These are phyloP conservation scores for Angomonas ambiguus DNA, from an alignment of 208 protist species.

Conservation along the genomic window DNA sequence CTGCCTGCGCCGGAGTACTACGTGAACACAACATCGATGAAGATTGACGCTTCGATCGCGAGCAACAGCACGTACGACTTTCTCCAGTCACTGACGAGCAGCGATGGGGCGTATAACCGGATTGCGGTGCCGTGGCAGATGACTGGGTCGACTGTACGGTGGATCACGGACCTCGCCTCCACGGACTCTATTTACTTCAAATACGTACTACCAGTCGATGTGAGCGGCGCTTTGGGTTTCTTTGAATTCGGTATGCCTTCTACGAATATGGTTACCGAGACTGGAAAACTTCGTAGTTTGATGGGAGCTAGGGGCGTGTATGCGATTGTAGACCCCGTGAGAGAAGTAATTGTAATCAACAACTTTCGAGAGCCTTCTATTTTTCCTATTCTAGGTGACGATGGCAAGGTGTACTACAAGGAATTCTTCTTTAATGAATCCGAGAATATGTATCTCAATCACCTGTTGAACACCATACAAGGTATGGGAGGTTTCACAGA, in stretches of 20 bases:
- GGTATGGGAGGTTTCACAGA: not conserved
- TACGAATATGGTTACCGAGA: not conserved
- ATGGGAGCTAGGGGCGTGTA: not conserved
- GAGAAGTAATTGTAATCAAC: not conserved
- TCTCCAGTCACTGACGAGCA: too few relatives aligned
- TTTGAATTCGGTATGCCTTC: not conserved
- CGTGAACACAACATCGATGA: too few relatives aligned
- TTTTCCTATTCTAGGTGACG: not conserved
- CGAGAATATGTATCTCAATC: not conserved
- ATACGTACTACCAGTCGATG: not conserved
- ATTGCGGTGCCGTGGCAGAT: not conserved
- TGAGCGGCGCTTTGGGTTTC: not conserved
- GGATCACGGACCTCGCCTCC: not conserved
- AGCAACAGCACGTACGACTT: too few relatives aligned
- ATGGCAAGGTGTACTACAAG: not conserved
- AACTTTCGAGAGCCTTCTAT: not conserved
- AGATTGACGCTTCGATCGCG: too few relatives aligned
- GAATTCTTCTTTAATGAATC: not conserved
- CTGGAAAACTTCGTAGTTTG: conserved; percentile 15
- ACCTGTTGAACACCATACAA: not conserved
- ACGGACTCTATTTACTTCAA: not conserved
- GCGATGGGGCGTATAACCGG: not conserved
- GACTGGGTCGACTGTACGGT: not conserved
- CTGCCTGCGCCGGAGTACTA: too few relatives aligned
- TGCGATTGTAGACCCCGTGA: not conserved